These are phyloP conservation scores for Agmasoma carcini DNA, from an alignment of 371 early-diverging fungal species.

Conservation along the genomic window DNA sequence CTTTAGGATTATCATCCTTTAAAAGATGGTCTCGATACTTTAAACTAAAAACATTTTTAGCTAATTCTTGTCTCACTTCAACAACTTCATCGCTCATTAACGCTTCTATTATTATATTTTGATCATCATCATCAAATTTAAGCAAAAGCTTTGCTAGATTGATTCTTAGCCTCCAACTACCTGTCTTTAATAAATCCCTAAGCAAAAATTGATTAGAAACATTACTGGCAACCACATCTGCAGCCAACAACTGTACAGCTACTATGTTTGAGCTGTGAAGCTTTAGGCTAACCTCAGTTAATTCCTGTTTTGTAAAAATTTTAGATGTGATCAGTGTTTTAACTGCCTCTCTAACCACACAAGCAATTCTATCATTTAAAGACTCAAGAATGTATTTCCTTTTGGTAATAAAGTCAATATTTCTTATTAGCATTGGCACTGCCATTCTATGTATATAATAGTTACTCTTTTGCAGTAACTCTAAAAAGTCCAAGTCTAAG, in stretches of 20 bases:
- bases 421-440: not conserved
- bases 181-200: not conserved
- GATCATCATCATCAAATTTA: not conserved
- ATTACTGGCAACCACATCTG: not conserved
- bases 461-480: conserved; percentile 8
- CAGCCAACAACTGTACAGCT: not conserved
- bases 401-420: not conserved
- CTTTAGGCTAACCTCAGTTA: conserved; percentile 3
- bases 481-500: conserved; percentile 5
- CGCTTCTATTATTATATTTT: not conserved
- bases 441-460: conserved; percentile 14
- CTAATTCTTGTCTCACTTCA: conserved; percentile 7
- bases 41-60: conserved; percentile 1
- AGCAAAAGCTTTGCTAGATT: not conserved
- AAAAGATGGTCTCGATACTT: not conserved
- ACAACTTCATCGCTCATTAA: conserved; percentile 2
- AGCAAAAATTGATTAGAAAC: not conserved
- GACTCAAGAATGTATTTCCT: not conserved
- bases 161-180: conserved; percentile 3
- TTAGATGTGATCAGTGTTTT: not conserved
- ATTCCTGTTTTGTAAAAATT: not conserved
- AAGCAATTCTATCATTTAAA: not conserved
- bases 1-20: not conserved
- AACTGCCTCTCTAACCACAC: conserved; percentile 8
- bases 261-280: not conserved